Conservation (phyloP, 192 early-diverging fungal genomes). For the Coemansia sp. region DNA sequence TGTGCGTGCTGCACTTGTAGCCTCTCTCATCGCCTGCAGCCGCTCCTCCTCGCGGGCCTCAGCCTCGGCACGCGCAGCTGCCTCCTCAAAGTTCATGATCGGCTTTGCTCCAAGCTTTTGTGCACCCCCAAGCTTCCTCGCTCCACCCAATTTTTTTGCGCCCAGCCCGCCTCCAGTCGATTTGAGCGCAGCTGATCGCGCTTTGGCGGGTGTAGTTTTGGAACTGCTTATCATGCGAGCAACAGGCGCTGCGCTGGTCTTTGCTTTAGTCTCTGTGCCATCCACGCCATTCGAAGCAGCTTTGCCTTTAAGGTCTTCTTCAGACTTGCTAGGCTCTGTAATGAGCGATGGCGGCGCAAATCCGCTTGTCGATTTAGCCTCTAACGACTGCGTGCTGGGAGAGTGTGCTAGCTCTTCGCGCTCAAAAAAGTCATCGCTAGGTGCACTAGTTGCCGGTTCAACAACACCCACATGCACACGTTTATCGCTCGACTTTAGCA, state of each 20-base stretch:
- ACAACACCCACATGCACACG: slow-evolving; percentile 22
- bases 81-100: slow-evolving; percentile 89
- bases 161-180: slow-evolving; percentile 32
- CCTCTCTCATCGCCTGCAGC: slow-evolving; percentile 52
- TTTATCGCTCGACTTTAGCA: slow-evolving; percentile 24
- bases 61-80: slow-evolving; percentile 83
- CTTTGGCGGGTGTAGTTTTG: slow-evolving; percentile 20
- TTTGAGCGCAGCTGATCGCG: slow-evolving; percentile 21
- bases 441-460: slow-evolving; percentile 3
- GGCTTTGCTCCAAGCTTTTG: slow-evolving; percentile 76
- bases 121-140: slow-evolving; percentile 78
- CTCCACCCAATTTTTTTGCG: slow-evolving; percentile 46
- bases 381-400: slow-evolving; percentile 8
- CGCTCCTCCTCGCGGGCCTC: slow-evolving; percentile 68
- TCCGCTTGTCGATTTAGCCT: not conserved
- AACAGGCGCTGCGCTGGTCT: slow-evolving; percentile 21
- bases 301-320: not conserved
- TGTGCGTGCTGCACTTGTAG: slow-evolving; percentile 10
- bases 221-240: slow-evolving; percentile 24
- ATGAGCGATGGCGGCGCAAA: slow-evolving; percentile 37
- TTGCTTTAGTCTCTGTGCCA: slow-evolving; percentile 7
- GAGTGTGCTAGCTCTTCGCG: slow-evolving; percentile 21
- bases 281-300: not conserved
- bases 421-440: slow-evolving; percentile 24
- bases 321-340: slow-evolving; percentile 7